A percentile compares a stretch with the other conserved stretches of the same genome.
Conservation (phyloP, 2,329 filamentous ascomycete genomes). For the Calonectria naviculata region DNA sequence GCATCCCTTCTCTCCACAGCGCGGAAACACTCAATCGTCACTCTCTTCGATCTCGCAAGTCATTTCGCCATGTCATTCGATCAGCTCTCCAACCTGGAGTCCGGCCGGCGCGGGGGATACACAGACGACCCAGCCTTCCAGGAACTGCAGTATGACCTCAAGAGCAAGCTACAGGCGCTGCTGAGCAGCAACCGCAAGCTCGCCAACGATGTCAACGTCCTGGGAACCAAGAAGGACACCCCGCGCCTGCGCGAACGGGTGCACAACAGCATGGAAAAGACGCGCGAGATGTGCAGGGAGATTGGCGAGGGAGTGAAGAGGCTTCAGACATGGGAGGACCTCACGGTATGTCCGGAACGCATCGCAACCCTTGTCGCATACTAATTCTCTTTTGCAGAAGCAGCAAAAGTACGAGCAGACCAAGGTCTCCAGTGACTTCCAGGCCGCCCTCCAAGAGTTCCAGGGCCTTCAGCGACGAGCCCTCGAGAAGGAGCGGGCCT, state of each 20-base stretch:
- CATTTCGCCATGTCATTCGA: slow-evolving; percentile 84
- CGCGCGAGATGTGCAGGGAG: slow-evolving; percentile 86
- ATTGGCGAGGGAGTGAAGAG: slow-evolving; percentile 95
- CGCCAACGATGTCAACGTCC: slow-evolving; percentile 82
- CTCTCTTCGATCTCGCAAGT: slow-evolving; percentile 7
- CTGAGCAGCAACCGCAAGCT: slow-evolving; percentile 90
- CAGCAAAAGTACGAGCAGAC: slow-evolving; percentile 97
- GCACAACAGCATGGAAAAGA: slow-evolving; percentile 87
- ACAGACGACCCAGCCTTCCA: slow-evolving; percentile 94
- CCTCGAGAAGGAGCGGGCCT: slow-evolving; percentile 91
- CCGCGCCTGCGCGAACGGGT: slow-evolving; percentile 91
- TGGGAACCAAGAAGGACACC: slow-evolving; percentile 92
- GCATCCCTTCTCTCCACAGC: slow-evolving; percentile 17
- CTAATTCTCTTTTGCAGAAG: slow-evolving; percentile 65
- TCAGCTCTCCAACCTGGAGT: slow-evolving; percentile 85
- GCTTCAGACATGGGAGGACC: slow-evolving; percentile 86
- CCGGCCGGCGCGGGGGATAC: slow-evolving; percentile 81
- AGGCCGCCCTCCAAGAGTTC: slow-evolving; percentile 88
- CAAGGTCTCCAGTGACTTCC: slow-evolving; percentile 94
- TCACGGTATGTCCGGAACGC: slow-evolving; percentile 66
- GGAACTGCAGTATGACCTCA: slow-evolving; percentile 82
- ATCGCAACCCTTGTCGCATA: slow-evolving; percentile 15
- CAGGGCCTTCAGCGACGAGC: slow-evolving; percentile 90
- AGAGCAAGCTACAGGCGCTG: slow-evolving; percentile 88
- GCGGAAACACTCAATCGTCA: not conserved